These are phyloP conservation scores for Aspergillus haitiensis DNA, from an alignment of 495 filamentous ascomycete genomes.

Conservation along the genomic window DNA sequence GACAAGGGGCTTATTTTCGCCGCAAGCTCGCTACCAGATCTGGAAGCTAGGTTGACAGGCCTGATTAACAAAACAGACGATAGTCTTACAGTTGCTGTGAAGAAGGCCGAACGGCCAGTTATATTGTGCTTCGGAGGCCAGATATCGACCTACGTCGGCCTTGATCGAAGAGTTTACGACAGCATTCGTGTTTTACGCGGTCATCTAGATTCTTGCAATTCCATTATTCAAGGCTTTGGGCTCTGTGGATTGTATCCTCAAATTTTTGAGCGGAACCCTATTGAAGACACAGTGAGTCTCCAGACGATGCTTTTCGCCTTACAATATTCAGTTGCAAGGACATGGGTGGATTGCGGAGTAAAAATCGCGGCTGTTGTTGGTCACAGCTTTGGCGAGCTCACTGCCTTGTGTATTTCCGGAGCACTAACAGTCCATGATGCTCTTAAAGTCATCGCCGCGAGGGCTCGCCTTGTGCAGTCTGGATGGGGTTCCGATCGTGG, in stretches of 20 bases:
- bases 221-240: background rate
- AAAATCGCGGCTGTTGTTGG: background rate
- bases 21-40: too few species aligned
- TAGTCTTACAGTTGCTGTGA: background rate
- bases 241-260: background rate
- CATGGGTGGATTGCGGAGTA: background rate
- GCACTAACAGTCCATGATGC: background rate
- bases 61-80: too few species aligned
- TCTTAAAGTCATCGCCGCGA: background rate
- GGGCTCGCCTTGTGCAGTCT: background rate
- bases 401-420: background rate
- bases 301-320: background rate
- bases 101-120: background rate
- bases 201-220: background rate
- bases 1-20: too few species aligned
- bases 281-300: background rate
- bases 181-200: background rate
- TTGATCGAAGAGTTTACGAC: background rate
- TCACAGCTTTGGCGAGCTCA: background rate
- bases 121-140: background rate
- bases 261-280: background rate
- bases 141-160: background rate
- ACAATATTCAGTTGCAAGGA: background rate
- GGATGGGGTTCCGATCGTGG: background rate
- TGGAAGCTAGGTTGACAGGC: too few species aligned